Base-by-base conservation (phyloP, 345 rosid genomes). In the Tarenaya hassleriana region DNA sequence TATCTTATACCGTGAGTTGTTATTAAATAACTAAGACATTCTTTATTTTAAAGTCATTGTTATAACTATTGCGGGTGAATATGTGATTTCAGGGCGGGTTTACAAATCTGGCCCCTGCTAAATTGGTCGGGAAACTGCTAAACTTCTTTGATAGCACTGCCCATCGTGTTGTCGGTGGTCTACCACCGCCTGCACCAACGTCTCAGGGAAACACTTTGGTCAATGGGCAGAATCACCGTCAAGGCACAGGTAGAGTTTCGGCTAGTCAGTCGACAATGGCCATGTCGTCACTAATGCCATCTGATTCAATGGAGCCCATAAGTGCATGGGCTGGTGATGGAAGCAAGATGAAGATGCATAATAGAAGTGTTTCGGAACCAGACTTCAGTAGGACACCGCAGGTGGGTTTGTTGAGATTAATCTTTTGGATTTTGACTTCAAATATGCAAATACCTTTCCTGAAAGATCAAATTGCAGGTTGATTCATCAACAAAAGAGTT, bases 301-400 rank as follows among this genome's bases (percentile, higher is more conserved):
- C 77, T 44, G 63, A 73, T 13, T 70, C 84, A 38, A 50, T 74
- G 66, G 84, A 84, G 60, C 80, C 77, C 44, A 48, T 60, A 48
- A 79, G 75, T 67, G 81, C 65, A 60, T 74, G 70, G 80, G 62
- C 61, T 51, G 76, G 63, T 46, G 75, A 70, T 50, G 62, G 37
- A 43, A 63, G 50, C 61, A 50, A 41, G 16, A 58, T 70, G 74
- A 59, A 45, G 17, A 32, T 5, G 24, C 84, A 76, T 48, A 63
- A 70, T 39, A 77, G 81, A 76, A 81, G 84, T 53, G 74, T 76
- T 27, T 81, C 89, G 34, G 89, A 81, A 72, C 89, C 94, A 60
- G 75, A 73, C 64, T 75, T 81, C 45, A 76, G 79, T 52, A 73
- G 75, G 68, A 84, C 67, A 59, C 80, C 77, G 21, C 81, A 82